phyloP scores from a whole-genome alignment of 495 filamentous ascomycete species.

The Pseudomonodictys pantanalensis region DNA sequence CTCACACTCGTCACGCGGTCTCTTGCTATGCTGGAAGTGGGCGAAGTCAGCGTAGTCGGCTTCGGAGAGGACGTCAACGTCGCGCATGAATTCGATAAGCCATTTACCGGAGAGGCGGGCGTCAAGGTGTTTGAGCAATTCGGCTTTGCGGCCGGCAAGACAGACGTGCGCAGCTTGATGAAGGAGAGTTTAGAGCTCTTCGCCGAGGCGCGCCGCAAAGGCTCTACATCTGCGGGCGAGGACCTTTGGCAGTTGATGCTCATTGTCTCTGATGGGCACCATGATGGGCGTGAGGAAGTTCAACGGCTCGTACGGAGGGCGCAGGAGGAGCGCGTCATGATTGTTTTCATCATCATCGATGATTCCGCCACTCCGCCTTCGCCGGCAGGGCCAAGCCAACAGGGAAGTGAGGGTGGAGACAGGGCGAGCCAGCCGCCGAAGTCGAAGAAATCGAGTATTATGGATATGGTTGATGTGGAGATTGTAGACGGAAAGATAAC shows the following conservation, averaged over 20 bases:
- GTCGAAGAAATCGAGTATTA: conserved; percentile 51
- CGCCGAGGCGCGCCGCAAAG: conserved; percentile 64
- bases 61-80: conserved; percentile 86
- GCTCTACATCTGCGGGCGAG: conserved; percentile 52
- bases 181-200: conserved; percentile 76
- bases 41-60: conserved; percentile 81
- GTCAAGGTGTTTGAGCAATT: conserved; percentile 79
- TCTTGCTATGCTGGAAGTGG: conserved; percentile 87
- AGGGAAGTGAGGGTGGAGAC: not conserved
- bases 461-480: conserved; percentile 76
- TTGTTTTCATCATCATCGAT: conserved; percentile 96
- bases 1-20: conserved; percentile 82
- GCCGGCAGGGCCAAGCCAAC: conserved; percentile 29
- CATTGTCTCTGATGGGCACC: conserved; percentile 90
- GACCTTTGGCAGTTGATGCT: conserved; percentile 97
- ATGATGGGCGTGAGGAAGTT: conserved; percentile 82
- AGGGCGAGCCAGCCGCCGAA: conserved; percentile 2
- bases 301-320: conserved; percentile 77
- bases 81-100: conserved; percentile 81
- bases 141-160: conserved; percentile 77
- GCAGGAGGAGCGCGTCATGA: conserved; percentile 91
- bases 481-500: conserved; percentile 66
- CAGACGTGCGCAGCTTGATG: conserved; percentile 77
- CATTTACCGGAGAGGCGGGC: conserved; percentile 81
- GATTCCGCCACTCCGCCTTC: conserved; percentile 48